Conservation (phyloP, 2,329 filamentous ascomycete genomes). For the Pseudonectria foliicola region DNA sequence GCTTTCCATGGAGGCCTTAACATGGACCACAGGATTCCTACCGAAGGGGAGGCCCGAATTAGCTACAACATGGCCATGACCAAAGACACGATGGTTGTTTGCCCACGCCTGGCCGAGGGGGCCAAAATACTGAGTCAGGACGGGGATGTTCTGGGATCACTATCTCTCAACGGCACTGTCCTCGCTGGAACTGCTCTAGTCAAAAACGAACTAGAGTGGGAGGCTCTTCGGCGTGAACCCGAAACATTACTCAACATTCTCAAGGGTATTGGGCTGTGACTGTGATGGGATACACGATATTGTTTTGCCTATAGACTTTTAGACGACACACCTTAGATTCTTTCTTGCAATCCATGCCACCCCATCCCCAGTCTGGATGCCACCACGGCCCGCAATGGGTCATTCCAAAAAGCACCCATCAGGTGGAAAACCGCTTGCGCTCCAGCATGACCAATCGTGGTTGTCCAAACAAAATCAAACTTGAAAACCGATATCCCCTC, state of each 20-base stretch:
- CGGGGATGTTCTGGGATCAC: constrained; percentile 31
- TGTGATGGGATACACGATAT: constrained; percentile 1
- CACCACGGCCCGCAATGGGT: too few species aligned
- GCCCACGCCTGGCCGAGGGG: constrained; percentile 49
- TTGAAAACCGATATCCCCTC: too few species aligned
- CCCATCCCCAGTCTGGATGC: too few species aligned
- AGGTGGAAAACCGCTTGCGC: too few species aligned
- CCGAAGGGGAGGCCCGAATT: constrained; percentile 40
- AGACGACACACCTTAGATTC: not conserved
- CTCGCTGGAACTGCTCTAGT: constrained; percentile 57
- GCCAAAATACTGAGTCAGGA: constrained; percentile 21
- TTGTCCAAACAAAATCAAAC: too few species aligned
- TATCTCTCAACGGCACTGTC: constrained; percentile 56
- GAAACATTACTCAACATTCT: constrained; percentile 17
- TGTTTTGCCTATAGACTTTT: constrained; percentile 3
- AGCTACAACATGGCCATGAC: constrained; percentile 61
- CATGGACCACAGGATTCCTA: constrained; percentile 16
- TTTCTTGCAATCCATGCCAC: too few species aligned
- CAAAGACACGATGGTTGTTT: constrained; percentile 42
- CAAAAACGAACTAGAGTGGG: constrained; percentile 52
- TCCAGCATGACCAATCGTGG: too few species aligned
- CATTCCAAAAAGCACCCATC: too few species aligned
- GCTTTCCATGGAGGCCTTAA: constrained; percentile 4
- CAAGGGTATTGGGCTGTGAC: constrained; percentile 24
- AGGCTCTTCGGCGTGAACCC: constrained; percentile 38